Base-by-base conservation (phyloP, 2,329 filamentous ascomycete species). In the Venturia carpophila region DNA sequence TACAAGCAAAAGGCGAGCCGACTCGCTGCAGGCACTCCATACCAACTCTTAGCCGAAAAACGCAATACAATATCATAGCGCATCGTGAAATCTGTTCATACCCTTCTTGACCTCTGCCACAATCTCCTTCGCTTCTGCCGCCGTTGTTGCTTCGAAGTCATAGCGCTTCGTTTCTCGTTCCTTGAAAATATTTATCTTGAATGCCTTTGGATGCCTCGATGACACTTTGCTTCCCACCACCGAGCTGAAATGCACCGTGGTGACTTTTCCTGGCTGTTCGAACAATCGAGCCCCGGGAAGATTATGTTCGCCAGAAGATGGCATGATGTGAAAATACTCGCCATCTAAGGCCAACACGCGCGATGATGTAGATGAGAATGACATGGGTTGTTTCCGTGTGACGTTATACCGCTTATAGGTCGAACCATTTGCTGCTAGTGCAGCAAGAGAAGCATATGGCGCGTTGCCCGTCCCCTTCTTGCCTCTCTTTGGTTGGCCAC, bases 261-360 rank as follows among this genome's bases (percentile, higher is more conserved):
- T 92, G 42, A 86, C 89, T 77, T 91, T 92, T 43, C 84, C 84
- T 65, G 80, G 82, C 27, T 80, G 82, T 65, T 88, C 85, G 66
- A 85, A 83, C 66, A 86, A 77, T 72, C 89, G 90, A 45, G 87
- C 86, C 81, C 34, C 66, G 64, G 64, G 30, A 21, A 55, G 64
- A 52, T 65, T 58, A 39, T 65, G 64, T 52, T 63, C 64, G n/a
- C 63, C 41, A 30, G 60, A 64, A 24, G 64, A 37, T 2, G 90
- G 89, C 83, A 91, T 88, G 70, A 95, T 91, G 75, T 93, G 90
- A 67, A 95, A 85, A 74, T 92, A 94, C 73, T 95, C 91, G 67
- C 89, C 89, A 70, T 93, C 90, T 69, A 95, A 90, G 60, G 89
- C 86, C 52, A 94, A 79, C 11, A 91, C 84, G 66, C 89, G 85